Evolutionary conservation across 352 stramenopile species (phyloP), one percentile per base, ranked within the genome.

Genomic region (Globisporangium cederbergense): DNA sequence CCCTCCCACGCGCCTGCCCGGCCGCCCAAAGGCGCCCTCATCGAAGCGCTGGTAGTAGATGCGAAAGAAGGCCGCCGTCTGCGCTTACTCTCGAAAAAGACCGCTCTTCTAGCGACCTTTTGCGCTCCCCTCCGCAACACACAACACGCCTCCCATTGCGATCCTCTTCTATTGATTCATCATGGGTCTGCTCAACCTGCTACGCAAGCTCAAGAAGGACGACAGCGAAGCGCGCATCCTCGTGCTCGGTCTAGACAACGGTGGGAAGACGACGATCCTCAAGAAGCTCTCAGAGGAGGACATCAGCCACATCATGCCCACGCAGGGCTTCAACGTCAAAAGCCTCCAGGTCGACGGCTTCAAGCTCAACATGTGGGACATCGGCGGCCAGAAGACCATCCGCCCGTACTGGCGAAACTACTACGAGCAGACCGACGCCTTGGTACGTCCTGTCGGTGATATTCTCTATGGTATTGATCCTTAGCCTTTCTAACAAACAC

Each of bases 341-440:
- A 97, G 83, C 47, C 73, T 98, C n/a, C 89, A 97, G 75, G 86
- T 97, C 61, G 84, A 97, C 73, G 93, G 90, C 72, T 98, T 98
- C 73, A 98, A 98, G 75, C 89, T 99, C 54, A 98, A 99, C 74
- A 91, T 99, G 59, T 99, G 96, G 96, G 97, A 99, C 77, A 96
- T 99, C 53, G 98, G 97, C 60, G 98, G 97, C 34, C 98, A 99
- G 83, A 97, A 98, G 66, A 99, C 97, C 22, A 99, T 99, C 59
- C 91, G 97, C 22, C 94, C 97, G 6, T 99, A 99, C 79, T 99
- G 98, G 98, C 86, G 97, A 46, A 99, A 99, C 83, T 99, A 99
- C 81, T 99, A 99, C 76, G 98, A 99, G 81, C 78, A 98, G 75
- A 98, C 95, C 2, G 95, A 98, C 70, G 93, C 91, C 6, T 71